These are phyloP conservation scores for Lagenaria siceraria DNA, from an alignment of 306 rosid species.

Conservation along the genomic window DNA sequence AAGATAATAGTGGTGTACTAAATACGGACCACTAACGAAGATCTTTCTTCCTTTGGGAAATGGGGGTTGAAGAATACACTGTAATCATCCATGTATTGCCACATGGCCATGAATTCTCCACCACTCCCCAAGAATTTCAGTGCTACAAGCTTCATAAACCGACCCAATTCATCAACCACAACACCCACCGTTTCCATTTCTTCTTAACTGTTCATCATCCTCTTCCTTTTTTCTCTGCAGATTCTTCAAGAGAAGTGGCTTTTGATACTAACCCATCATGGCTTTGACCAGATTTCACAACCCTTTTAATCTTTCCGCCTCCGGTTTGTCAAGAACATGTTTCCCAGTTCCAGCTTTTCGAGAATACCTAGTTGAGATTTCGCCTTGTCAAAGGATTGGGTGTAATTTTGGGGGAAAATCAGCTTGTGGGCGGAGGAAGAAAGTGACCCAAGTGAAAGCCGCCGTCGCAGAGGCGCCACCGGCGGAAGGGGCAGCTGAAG, in stretches of 20 bases:
- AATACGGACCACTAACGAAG: background rate
- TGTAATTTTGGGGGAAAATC: slow-evolving; percentile 21
- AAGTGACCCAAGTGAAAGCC: slow-evolving; percentile 27
- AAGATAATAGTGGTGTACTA: background rate
- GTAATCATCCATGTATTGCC: background rate
- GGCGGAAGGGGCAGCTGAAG: slow-evolving; percentile 13
- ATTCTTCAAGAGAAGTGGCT: background rate
- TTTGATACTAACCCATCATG: slow-evolving; percentile 23
- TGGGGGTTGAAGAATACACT: background rate
- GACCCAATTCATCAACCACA: background rate
- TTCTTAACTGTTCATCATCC: background rate
- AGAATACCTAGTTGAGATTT: slow-evolving; percentile 23
- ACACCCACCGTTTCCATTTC: background rate
- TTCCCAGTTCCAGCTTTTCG: slow-evolving; percentile 26
- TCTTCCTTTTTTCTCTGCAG: slow-evolving; percentile 3
- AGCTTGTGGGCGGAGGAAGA: slow-evolving; percentile 17
- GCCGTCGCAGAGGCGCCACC: slow-evolving; percentile 25
- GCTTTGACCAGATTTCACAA: slow-evolving; percentile 34
- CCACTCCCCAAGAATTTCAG: background rate
- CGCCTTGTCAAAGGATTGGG: slow-evolving; percentile 14
- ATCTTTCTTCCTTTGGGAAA: background rate
- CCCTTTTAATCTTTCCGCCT: slow-evolving; percentile 37
- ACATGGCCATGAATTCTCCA: background rate
- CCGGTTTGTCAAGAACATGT: slow-evolving; percentile 33
- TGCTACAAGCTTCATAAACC: background rate